Base-by-base conservation (phyloP, 2,329 filamentous ascomycete species). In the Calonectria crousiana region DNA sequence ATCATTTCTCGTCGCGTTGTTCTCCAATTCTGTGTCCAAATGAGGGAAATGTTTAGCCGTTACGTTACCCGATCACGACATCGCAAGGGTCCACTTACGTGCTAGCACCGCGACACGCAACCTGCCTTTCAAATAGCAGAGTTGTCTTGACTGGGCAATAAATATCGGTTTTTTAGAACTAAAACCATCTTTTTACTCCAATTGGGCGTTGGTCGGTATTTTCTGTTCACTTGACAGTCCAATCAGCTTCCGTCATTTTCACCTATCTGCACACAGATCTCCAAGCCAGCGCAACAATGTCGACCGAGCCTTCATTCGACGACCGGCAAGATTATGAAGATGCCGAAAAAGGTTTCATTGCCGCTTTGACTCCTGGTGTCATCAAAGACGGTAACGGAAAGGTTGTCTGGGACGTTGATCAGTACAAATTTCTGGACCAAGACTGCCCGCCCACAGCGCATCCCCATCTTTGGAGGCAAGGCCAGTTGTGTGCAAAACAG, bases 391-490 rank as follows among this genome's bases (percentile, higher is more conserved):
- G 23, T 1, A 26, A 32, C 32, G 58, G 58, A 18, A 71, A 65
- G 3, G 20, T 65, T 36, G 68, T 71, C 20, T 71, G 68, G 68
- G 36, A 71, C 18, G 49, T 65, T 26, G 58, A 71, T 34, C 34
- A 62, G 13, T 71, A 65, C 47, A 56, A 23, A 0, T 71, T 71
- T 18, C 47, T 71, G 4, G 13, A 56, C 13, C 32, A 53, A 53
- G 47, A 71, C 30, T 65, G 58, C n/a, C 68, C 68, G 5, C 13
- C 44, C 26, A 71, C 68, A 3, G 58, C 47, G 6, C 58, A 71
- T 28, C 68, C 68, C 6, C 6, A 65, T 41, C 58, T 71, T 13
- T 71, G 68, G 68, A 41, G 68, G 13, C 68, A 71, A 56, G 58
- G 58, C 8, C 58, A 71, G 11, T 36, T 71, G n/a, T 53, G 49